Evolutionary conservation across 371 early-diverging fungal genomes (phyloP), one percentile per base, ranked within the genome.

Genomic region (Chytridium lagenaria): DNA sequence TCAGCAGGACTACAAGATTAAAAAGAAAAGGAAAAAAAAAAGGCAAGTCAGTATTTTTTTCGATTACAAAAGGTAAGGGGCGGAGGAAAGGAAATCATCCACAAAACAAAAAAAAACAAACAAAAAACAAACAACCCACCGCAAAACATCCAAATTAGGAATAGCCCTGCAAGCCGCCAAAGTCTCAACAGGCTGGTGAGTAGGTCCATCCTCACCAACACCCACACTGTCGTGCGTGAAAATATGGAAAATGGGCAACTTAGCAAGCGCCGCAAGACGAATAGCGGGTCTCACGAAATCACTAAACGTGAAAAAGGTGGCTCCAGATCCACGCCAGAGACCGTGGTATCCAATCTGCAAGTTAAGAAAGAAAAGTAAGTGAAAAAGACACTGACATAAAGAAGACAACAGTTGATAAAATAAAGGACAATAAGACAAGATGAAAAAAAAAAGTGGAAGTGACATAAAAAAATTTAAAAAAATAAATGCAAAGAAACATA

Each of bases 191-290:
- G 99, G 99, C 84, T 99, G 99, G 86, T 99, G 99, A 52, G 99
- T 99, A 36, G 99, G 99, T 2, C 99, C 99, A 83, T 99, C 99
- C 84, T 99, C 99, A 50, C 91, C 91, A 37, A 98, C 88, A 77
- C 98, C 98, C 76, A 99, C 97, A 33, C 98, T 98, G 87, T 99
- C 99, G 90, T 99, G 99, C 65, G 99, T 99, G 94, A 97, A 94
- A 80, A 99, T 91, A 88, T 97, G 97, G 73, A 98, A 78, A 59
- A 95, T 93, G 44, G 93, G 96, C 69, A 92, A 88, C 44, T 92
- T 87, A 63, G 94, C 91, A 64, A 99, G 84, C 16, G 98, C 96
- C 69, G 93, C 89, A 59, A 99, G 87, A 82, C 99, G 94, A 44
- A 95, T 89, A 59, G 98, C 92, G 51, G 75, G 75, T 23, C 73